Conservation (phyloP, 1,139 yeast species). For the Meyerozyma athensensis region DNA sequence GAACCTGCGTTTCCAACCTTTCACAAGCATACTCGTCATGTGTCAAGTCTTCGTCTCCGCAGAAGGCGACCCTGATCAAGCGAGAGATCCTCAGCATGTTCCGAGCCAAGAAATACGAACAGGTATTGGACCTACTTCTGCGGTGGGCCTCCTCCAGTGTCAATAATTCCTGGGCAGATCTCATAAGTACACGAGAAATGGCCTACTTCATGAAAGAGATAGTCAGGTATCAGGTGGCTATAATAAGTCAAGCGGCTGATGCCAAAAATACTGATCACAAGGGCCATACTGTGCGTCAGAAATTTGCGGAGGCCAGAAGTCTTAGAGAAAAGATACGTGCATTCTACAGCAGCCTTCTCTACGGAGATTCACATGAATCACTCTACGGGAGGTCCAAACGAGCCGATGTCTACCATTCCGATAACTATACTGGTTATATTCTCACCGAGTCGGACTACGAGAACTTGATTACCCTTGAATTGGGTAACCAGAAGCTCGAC, state of each 20-base stretch:
- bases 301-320: slow-evolving; percentile 10
- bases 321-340: slow-evolving; percentile 21
- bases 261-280: slow-evolving; percentile 7
- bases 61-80: slow-evolving; percentile 8
- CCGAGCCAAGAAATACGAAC: slow-evolving; percentile 15
- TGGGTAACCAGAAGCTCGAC: slow-evolving; percentile 32
- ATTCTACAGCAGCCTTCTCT: slow-evolving; percentile 26
- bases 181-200: slow-evolving; percentile 19
- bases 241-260: slow-evolving; percentile 10
- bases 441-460: slow-evolving; percentile 32
- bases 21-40: slow-evolving; percentile 1
- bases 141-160: slow-evolving; percentile 14
- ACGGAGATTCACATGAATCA: slow-evolving; percentile 15
- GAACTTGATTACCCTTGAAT: slow-evolving; percentile 33
- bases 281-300: slow-evolving; percentile 6
- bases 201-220: slow-evolving; percentile 22
- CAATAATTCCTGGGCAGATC: slow-evolving; percentile 7
- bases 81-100: slow-evolving; percentile 16
- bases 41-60: not conserved
- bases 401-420: slow-evolving; percentile 16
- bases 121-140: slow-evolving; percentile 19
- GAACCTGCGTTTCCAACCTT: slow-evolving; percentile 7
- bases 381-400: slow-evolving; percentile 20
- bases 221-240: slow-evolving; percentile 20
- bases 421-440: slow-evolving; percentile 17